These are phyloP conservation scores for Letharia lupina DNA, from an alignment of 495 filamentous ascomycete genomes.

Conservation along the genomic window DNA sequence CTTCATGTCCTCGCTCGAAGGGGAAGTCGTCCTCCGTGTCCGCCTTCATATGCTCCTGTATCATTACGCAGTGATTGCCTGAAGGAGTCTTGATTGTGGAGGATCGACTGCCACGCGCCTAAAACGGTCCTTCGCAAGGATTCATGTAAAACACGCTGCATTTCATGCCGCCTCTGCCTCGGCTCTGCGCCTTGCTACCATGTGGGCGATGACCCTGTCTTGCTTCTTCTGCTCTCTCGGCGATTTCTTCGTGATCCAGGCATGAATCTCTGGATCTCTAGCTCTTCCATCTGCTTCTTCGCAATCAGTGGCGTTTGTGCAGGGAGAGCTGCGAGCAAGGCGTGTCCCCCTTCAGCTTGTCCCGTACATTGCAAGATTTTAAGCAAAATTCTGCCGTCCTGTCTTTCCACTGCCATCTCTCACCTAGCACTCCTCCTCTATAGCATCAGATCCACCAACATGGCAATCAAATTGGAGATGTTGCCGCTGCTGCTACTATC, in stretches of 20 bases:
- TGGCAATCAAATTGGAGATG: slow-evolving; percentile 17
- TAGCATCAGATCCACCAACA: slow-evolving; percentile 2
- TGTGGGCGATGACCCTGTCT: slow-evolving; percentile 6
- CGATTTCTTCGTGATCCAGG: not conserved
- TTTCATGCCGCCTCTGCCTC: too few relatives aligned
- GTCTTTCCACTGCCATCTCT: not conserved
- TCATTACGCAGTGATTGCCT: not conserved
- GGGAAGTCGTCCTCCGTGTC: not conserved
- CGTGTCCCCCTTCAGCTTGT: not conserved
- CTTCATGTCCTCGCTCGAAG: not conserved
- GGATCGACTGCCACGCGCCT: not conserved
- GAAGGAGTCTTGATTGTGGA: not conserved
- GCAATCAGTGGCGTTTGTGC: not conserved
- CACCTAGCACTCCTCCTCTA: not conserved
- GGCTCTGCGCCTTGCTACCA: not conserved
- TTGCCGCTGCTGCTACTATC: slow-evolving; percentile 16
- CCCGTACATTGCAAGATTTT: not conserved
- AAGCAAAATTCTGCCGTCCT: not conserved
- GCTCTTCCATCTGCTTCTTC: not conserved
- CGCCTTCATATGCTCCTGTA: not conserved
- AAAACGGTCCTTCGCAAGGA: not conserved
- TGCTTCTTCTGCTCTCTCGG: not conserved
- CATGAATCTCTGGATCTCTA: not conserved
- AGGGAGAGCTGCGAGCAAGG: slow-evolving; percentile 1
- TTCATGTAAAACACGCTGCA: not conserved